phyloP scores from a whole-genome alignment of 768 basidiomycete species.

The Daedaleopsis nitida region DNA sequence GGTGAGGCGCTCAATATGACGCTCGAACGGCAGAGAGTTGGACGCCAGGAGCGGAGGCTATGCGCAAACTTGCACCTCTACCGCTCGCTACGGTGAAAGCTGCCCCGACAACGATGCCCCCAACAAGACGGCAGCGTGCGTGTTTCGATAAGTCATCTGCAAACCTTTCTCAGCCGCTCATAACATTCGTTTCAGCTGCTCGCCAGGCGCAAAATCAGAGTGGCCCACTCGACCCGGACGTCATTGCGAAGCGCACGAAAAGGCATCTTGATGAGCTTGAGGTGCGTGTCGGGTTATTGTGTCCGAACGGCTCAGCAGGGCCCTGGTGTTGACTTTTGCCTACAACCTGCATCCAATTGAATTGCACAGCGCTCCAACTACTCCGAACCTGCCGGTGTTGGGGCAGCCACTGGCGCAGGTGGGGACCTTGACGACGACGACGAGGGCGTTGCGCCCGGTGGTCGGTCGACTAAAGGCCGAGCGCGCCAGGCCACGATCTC shows the following conservation, averaged over 20 bases:
- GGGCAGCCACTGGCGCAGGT: slow-evolving; percentile 39
- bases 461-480: slow-evolving; percentile 59
- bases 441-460: slow-evolving; percentile 42
- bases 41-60: neutral
- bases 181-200: slow-evolving; percentile 36
- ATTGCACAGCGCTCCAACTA: slow-evolving; percentile 72
- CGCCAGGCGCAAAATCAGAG: slow-evolving; percentile 48
- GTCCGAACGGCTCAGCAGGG: neutral
- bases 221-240: slow-evolving; percentile 52
- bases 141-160: neutral
- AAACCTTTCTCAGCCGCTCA: neutral
- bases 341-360: slow-evolving; percentile 2
- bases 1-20: neutral
- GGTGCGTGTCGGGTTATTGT: slow-evolving; percentile 39
- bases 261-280: slow-evolving; percentile 85
- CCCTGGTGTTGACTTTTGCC: slow-evolving; percentile 4
- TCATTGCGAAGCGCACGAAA: slow-evolving; percentile 74
- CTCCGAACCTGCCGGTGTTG: slow-evolving; percentile 51
- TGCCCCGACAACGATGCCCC: slow-evolving; percentile 5
- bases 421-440: slow-evolving; percentile 40
- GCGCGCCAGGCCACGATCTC: slow-evolving; percentile 67
- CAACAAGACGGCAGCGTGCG: slow-evolving; percentile 15
- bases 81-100: neutral
- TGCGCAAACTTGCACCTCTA: neutral
- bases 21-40: too few species aligned